Evolutionary conservation across 140 eudicot genomes (phyloP).

Genomic region (Anethum foeniculum): DNA sequence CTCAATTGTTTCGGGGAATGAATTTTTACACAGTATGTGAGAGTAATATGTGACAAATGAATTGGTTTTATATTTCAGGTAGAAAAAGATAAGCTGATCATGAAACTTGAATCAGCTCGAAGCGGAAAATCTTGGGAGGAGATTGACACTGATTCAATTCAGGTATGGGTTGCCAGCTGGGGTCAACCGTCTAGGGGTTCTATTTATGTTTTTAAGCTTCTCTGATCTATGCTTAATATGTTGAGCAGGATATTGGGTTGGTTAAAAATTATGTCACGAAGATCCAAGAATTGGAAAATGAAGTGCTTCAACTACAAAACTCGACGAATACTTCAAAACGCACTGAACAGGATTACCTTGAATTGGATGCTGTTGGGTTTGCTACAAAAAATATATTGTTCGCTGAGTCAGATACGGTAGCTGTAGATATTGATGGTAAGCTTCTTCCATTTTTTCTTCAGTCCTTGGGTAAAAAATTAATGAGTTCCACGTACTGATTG

Average conservation of each 20-base stretch:
- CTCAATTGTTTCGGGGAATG: background rate
- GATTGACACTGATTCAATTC: slow-evolving; percentile 33
- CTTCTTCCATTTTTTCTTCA: slow-evolving; percentile 1
- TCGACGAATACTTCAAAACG: slow-evolving; percentile 35
- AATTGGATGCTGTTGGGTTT: slow-evolving; percentile 43
- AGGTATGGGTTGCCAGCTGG: slow-evolving; percentile 34
- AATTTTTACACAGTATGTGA: background rate
- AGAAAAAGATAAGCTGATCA: slow-evolving; percentile 64
- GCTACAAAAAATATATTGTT: slow-evolving; percentile 30
- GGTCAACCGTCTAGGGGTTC: background rate
- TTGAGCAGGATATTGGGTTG: slow-evolving; percentile 50
- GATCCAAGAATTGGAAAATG: slow-evolving; percentile 74
- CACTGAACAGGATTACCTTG: slow-evolving; percentile 38
- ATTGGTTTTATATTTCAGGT: slow-evolving; percentile 36
- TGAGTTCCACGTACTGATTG: background rate
- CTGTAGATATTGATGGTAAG: slow-evolving; percentile 50
- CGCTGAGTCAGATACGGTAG: slow-evolving; percentile 36
- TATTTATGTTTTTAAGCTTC: slow-evolving; percentile 1
- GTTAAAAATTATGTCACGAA: slow-evolving; percentile 55
- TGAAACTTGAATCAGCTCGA: slow-evolving; percentile 67
- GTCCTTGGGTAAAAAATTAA: slow-evolving; percentile 5
- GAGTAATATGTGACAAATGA: background rate
- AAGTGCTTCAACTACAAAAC: slow-evolving; percentile 38
- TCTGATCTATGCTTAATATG: slow-evolving; percentile 10
- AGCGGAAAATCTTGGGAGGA: slow-evolving; percentile 83